A percentile compares a stretch with the other conserved stretches of the same genome.
These are phyloP conservation scores for Kwoniella dendrophila DNA, from an alignment of 768 basidiomycete genomes.

Conservation along the genomic window DNA sequence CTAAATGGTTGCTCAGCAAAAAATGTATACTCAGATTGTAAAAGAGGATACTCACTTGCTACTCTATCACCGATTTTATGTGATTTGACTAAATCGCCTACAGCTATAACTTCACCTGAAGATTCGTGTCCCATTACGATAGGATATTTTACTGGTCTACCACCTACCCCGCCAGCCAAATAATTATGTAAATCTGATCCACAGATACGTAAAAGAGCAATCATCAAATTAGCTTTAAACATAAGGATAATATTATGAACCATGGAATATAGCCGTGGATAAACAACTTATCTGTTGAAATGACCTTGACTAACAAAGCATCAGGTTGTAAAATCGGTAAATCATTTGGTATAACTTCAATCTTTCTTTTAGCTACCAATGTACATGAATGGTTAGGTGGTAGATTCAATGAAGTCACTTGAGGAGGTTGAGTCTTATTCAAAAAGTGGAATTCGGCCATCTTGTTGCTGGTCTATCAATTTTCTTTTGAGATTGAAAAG, in stretches of 20 bases:
- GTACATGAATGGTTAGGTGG: constrained; percentile 40
- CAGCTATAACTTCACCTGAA: constrained; percentile 49
- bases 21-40: background rate
- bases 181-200: constrained; percentile 49
- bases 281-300: constrained; percentile 41
- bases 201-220: constrained; percentile 38
- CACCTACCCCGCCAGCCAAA: constrained; percentile 45
- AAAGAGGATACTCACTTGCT: constrained; percentile 28
- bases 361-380: constrained; percentile 38
- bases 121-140: constrained; percentile 49
- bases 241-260: too few relatives aligned
- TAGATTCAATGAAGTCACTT: constrained; percentile 38
- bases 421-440: constrained; percentile 40
- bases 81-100: constrained; percentile 42
- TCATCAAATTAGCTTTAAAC: too few relatives aligned
- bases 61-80: constrained; percentile 51
- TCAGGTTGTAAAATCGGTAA: constrained; percentile 47
- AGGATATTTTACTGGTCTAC: constrained; percentile 44
- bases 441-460: constrained; percentile 46
- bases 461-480: background rate
- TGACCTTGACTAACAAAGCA: constrained; percentile 49
- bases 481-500: too few relatives aligned
- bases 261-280: too few relatives aligned
- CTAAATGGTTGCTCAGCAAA: constrained; percentile 18
- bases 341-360: constrained; percentile 35